Evolutionary conservation across 129 eudicot species (phyloP), one percentile per base, ranked within the genome.

Genomic region (Saposhnikovia divaricata): DNA sequence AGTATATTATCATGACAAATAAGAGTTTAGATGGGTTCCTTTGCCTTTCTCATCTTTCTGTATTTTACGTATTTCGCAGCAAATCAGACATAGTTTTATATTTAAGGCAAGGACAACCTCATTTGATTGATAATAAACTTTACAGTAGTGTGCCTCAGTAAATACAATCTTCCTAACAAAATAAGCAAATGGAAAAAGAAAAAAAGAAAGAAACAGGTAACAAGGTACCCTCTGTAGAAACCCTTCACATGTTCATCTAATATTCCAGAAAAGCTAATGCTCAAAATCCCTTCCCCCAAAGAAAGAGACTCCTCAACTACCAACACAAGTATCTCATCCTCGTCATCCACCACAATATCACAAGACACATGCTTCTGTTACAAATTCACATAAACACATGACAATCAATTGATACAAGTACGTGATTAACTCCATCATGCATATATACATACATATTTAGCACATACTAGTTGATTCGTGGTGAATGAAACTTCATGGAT

Each of bases 221-320:
- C 23, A 6, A 42, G 1, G 38, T 84, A 84, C 86, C 90, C 87
- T 78, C 83, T 84, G 50, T 87, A 84, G 79, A 87, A 84, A 9
- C 87, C 90, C 80, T 77, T 84, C 87, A 84, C 57, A 31, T 84
- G 81, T 42, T 87, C 82, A n/a, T 82, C 82, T 76, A 87, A 82
- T 16, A 79, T 75, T n/a, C 87, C 87, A 38, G 53, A 73, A 65
- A 87, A 87, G 12, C 19, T 82, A 27, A 87, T 80, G 80, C 45
- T 80, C 80, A 87, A 77, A 63, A 79, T 77, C 46, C 87, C 87
- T 0, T 82, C 83, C 73, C 86, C 90, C 31, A 84, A 44, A 69
- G 73, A 38, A 31, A 84, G 76, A 79, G 78, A 42, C 63, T 82
- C 82, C 42, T 81, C 81, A 28, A 87, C 84, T 2, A 80, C 82